These are phyloP conservation scores for Saccharomyces hybrid DNA, from an alignment of 1,139 yeast species.

Conservation along the genomic window DNA sequence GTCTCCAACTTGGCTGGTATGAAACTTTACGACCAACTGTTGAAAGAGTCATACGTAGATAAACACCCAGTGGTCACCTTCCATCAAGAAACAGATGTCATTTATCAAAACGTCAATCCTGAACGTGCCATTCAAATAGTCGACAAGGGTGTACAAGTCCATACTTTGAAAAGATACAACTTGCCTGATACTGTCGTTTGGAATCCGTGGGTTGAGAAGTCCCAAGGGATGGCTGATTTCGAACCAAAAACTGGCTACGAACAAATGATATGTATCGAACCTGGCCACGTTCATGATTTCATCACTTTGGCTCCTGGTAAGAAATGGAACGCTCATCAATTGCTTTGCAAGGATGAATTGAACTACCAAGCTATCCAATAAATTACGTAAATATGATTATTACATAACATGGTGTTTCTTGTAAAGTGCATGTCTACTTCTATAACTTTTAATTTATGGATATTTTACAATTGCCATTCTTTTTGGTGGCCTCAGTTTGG, in stretches of 20 bases:
- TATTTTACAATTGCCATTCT: no score
- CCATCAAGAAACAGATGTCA: constrained; percentile 74
- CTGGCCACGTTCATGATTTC: constrained; percentile 76
- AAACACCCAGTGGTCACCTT: constrained; percentile 67
- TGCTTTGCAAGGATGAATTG: constrained; percentile 35
- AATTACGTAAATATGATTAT: not conserved
- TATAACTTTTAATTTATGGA: no score
- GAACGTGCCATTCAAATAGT: constrained; percentile 55
- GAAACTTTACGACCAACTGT: constrained; percentile 64
- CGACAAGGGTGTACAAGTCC: constrained; percentile 60
- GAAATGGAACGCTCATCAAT: constrained; percentile 65
- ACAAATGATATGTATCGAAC: constrained; percentile 88
- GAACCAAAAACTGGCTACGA: constrained; percentile 76
- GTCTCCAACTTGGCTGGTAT: constrained; percentile 73
- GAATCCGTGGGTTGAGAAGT: constrained; percentile 92
- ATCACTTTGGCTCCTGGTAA: constrained; percentile 55
- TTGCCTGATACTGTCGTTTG: constrained; percentile 90
- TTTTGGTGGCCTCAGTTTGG: no score
- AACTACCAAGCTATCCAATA: constrained; percentile 33
- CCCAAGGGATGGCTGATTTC: constrained; percentile 77
- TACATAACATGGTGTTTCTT: not conserved
- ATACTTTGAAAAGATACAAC: constrained; percentile 55
- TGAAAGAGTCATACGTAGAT: constrained; percentile 55
- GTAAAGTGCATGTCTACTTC: not conserved
- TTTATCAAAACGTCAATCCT: constrained; percentile 55